Evolutionary conservation across 306 rosid genomes (phyloP), one percentile per base, ranked within the genome.

Genomic region (Calophaca sinica): DNA sequence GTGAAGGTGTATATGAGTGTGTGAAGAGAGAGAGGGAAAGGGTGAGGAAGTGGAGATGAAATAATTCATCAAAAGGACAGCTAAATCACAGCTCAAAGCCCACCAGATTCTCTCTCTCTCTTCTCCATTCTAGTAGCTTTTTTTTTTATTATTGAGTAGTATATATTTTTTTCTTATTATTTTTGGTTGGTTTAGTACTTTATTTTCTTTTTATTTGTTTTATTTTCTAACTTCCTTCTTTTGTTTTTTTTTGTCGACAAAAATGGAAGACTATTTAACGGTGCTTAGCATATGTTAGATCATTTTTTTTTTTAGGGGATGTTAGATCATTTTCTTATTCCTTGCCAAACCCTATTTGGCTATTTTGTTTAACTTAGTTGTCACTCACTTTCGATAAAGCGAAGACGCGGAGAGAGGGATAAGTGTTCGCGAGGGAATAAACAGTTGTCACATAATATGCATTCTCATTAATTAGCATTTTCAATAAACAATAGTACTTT

Each of bases 61-160:
- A 83, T 85, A 82, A 87, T 79, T 38, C 88, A 79, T 74, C 87
- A 46, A 78, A 73, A 49, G 62, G 90, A 87, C 98, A 93, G 98
- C 98, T 90, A 93, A 49, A 80, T 89, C 88, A 89, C 93, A 93
- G 97, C 97, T 93, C 93, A 84, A 89, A 86, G 77, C 91, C 91
- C 96, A 87, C 93, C 93, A 87, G 81, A 82, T 70, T 81, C 78
- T 70, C 80, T 83, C 79, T 83, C 79, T 65, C 71, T 67, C 66
- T 14, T 6, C 51, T 55, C 58, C 68, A 51, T 44, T 76, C 26
- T 44, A 7, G 9, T 9, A 42, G 6, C 26, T 52, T 26, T 9
- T 28, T 65, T 73, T 28, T 42, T 50, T 50, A 13, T 51, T 54
- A 7, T 42, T 42, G 36, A 7, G 4, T 64, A 36, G 49, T 20